Evolutionary conservation across 441 rosid genomes (phyloP).

Genomic region (Erodium trifolium): DNA sequence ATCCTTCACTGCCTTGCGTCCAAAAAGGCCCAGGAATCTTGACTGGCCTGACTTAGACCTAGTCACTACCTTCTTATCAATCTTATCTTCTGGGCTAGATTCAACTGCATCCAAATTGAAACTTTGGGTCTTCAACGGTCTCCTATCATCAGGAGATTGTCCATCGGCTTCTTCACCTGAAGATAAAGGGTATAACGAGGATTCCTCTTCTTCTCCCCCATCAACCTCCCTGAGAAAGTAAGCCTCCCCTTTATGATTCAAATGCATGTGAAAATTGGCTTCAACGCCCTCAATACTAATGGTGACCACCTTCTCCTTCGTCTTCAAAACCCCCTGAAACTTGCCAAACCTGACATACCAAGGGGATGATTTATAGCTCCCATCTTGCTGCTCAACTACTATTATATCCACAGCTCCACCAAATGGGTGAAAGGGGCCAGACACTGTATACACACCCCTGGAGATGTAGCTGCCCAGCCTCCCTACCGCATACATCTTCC

Average conservation of each 20-base stretch:
- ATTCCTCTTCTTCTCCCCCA: constrained; percentile 38
- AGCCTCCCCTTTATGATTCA: constrained; percentile 89
- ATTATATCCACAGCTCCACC: constrained; percentile 98
- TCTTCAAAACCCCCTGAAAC: constrained; percentile 93
- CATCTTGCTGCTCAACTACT: constrained; percentile 90
- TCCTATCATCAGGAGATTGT: constrained; percentile 24
- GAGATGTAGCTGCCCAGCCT: constrained; percentile 82
- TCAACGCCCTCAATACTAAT: constrained; percentile 73
- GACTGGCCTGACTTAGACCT: constrained; percentile 41
- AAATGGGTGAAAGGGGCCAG: constrained; percentile 90
- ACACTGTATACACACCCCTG: constrained; percentile 68
- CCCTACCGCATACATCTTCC: constrained; percentile 69
- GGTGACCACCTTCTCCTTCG: constrained; percentile 49
- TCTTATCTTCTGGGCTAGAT: constrained; percentile 20
- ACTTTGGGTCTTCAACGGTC: constrained; percentile 45
- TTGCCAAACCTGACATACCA: constrained; percentile 95
- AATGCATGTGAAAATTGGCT: constrained; percentile 68
- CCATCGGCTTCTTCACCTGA: constrained; percentile 58
- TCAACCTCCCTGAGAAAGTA: constrained; percentile 69
- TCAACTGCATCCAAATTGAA: constrained; percentile 31
- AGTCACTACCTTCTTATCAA: constrained; percentile 37
- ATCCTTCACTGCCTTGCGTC: constrained; percentile 32
- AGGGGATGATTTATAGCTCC: constrained; percentile 87
- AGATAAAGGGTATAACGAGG: constrained; percentile 35
- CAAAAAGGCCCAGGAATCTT: constrained; percentile 63